Conservation (phyloP, 2,329 filamentous ascomycete species). For the Pseudonectria buxi region DNA sequence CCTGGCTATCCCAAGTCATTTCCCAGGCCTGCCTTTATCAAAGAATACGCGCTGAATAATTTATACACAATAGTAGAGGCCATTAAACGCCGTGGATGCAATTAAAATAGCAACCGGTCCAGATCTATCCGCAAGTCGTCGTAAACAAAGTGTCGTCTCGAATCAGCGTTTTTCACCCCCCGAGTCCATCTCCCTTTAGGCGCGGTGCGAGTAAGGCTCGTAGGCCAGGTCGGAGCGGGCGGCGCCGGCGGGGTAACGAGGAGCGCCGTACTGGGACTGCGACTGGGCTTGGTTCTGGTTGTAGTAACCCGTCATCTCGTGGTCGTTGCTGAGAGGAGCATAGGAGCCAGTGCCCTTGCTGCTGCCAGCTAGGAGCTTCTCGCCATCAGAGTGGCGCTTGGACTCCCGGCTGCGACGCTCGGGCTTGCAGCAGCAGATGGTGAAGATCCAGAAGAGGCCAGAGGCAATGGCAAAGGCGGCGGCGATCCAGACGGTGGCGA, state of each 20-base stretch:
- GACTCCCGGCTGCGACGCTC: slow-evolving; percentile 26
- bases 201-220: slow-evolving; percentile 56
- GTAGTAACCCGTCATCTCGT: slow-evolving; percentile 34
- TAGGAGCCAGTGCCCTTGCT: slow-evolving; percentile 34
- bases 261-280: slow-evolving; percentile 27
- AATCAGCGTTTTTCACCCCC: too few relatives aligned
- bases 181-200: too few relatives aligned
- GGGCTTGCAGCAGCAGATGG: slow-evolving; percentile 69
- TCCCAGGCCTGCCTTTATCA: too few relatives aligned
- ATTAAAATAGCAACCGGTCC: background rate
- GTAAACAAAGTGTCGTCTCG: slow-evolving; percentile 4
- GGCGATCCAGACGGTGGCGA: slow-evolving; percentile 70
- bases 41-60: too few relatives aligned
- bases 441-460: slow-evolving; percentile 85
- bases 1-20: too few relatives aligned
- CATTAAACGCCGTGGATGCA: too few relatives aligned
- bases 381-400: slow-evolving; percentile 32
- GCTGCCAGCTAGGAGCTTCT: slow-evolving; percentile 42
- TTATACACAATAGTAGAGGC: too few relatives aligned
- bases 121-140: background rate
- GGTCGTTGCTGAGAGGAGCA: slow-evolving; percentile 27
- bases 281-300: slow-evolving; percentile 25
- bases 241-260: slow-evolving; percentile 34
- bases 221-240: slow-evolving; percentile 49
- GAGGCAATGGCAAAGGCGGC: slow-evolving; percentile 69